phyloP scores from a whole-genome alignment of 2,329 filamentous ascomycete genomes.

The Ascochyta fabae region DNA sequence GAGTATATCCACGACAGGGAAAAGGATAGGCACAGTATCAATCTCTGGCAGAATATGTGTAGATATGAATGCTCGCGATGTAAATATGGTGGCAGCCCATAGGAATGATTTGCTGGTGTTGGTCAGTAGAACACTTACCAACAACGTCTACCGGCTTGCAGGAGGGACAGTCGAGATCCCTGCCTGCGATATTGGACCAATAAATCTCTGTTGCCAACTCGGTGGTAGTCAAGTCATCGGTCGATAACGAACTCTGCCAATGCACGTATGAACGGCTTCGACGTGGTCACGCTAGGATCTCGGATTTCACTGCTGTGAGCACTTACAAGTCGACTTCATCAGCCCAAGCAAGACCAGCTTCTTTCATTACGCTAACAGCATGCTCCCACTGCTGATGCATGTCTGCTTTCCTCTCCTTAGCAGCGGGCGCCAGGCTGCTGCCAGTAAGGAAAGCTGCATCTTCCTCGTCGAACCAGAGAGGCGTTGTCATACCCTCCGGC shows the following conservation, averaged over 20 bases:
- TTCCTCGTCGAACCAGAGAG: conserved; percentile 46
- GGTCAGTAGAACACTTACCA: conserved; percentile 22
- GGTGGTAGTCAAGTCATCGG: background rate
- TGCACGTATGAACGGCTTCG: background rate
- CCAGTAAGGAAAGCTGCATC: conserved; percentile 45
- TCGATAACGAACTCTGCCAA: background rate
- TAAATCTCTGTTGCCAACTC: background rate
- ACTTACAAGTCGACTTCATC: conserved; percentile 35
- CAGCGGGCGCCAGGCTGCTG: conserved; percentile 43
- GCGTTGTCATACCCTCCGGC: conserved; percentile 43
- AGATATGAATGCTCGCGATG: conserved; percentile 60
- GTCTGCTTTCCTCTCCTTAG: conserved; percentile 26
- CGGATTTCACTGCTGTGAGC: background rate
- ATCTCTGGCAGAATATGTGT: conserved; percentile 37
- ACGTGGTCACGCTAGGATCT: background rate
- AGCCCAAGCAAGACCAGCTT: conserved; percentile 21
- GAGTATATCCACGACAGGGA: conserved; percentile 57
- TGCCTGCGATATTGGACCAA: background rate
- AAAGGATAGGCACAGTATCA: conserved; percentile 51
- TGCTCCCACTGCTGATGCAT: conserved; percentile 36
- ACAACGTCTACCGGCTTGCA: background rate
- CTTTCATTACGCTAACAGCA: conserved; percentile 28
- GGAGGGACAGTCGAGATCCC: background rate
- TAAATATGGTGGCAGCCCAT: conserved; percentile 61
- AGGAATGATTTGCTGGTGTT: conserved; percentile 53